These are phyloP conservation scores for Fusarium cyanostomum DNA, from an alignment of 2,329 filamentous ascomycete species.

Conservation along the genomic window DNA sequence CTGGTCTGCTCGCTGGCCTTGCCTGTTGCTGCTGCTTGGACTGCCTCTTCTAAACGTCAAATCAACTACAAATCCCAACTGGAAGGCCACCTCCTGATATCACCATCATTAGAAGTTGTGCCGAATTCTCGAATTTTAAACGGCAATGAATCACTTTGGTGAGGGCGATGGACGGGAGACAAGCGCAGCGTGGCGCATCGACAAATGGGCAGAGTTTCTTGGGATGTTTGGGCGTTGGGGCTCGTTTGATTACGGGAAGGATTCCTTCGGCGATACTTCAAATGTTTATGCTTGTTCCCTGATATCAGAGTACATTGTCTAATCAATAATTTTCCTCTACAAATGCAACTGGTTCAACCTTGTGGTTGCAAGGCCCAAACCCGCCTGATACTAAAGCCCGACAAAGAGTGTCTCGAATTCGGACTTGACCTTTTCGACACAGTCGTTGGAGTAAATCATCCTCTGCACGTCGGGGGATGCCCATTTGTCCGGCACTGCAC, in stretches of 20 bases:
- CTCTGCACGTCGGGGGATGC: conserved; percentile 74
- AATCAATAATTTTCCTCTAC: conserved; percentile 32
- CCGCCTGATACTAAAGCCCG: conserved; percentile 19
- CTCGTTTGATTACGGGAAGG: conserved; percentile 18
- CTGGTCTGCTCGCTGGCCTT: conserved; percentile 59
- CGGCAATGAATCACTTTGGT: neutral
- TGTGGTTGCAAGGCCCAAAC: conserved; percentile 1
- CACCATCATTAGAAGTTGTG: neutral
- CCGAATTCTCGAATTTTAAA: neutral
- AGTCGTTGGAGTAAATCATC: conserved; percentile 72
- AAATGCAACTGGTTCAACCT: neutral
- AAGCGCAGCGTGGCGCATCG: conserved; percentile 28
- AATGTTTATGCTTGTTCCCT: conserved; percentile 26
- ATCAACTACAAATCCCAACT: conserved; percentile 3
- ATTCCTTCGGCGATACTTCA: conserved; percentile 12
- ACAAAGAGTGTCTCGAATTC: conserved; percentile 38
- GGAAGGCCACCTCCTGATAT: conserved; percentile 6
- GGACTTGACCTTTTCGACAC: conserved; percentile 56
- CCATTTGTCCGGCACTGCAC: conserved; percentile 72
- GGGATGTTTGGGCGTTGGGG: conserved; percentile 37
- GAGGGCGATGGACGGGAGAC: neutral
- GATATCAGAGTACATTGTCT: conserved; percentile 30
- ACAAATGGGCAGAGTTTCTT: conserved; percentile 14
- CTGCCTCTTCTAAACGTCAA: conserved; percentile 58
- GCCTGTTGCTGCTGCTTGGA: conserved; percentile 70